Evolutionary conservation across 345 rosid species (phyloP).

Genomic region (Eucalyptus albens): DNA sequence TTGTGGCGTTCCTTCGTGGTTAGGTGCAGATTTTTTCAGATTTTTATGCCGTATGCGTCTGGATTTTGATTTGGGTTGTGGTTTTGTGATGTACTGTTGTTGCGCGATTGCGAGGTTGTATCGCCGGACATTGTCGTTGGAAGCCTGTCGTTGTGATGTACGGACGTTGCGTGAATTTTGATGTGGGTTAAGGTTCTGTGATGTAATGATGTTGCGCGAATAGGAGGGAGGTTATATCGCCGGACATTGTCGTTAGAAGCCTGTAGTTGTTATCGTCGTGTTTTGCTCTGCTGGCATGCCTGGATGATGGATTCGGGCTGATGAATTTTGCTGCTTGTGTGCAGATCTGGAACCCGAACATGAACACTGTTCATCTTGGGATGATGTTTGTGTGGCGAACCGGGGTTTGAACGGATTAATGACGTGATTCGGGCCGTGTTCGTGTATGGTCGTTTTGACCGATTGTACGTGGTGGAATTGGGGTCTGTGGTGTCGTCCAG

Average conservation of each 20-base stretch:
- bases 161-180: neutral
- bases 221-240: neutral
- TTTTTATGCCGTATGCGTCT: neutral
- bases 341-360: neutral
- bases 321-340: neutral
- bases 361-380: neutral
- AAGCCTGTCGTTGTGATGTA: neutral
- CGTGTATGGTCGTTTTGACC: neutral
- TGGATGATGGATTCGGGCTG: neutral
- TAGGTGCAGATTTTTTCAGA: neutral
- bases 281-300: neutral
- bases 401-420: neutral
- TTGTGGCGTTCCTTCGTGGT: neutral
- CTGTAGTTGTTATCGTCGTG: neutral
- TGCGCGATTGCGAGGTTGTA: neutral
- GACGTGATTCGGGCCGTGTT: neutral
- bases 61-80: neutral
- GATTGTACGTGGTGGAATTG: neutral
- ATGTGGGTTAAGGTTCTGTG: neutral
- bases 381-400: neutral
- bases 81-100: neutral
- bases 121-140: neutral
- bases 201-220: neutral
- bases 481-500: neutral
- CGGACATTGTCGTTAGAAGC: neutral